Conservation (phyloP, 371 early-diverging fungal genomes). For the Capniomyces stellatus region DNA sequence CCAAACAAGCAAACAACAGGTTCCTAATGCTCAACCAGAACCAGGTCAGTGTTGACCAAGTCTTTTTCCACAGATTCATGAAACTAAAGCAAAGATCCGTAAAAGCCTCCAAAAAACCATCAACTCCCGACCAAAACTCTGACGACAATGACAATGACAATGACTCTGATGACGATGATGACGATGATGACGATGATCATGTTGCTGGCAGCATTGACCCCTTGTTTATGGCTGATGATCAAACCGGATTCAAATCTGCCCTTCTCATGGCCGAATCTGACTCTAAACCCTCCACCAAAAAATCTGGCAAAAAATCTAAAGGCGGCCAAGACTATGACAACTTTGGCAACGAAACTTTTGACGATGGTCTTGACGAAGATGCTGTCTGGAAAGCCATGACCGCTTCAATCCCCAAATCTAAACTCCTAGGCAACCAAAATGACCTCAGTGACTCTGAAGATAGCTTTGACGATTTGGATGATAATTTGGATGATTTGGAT, state of each 20-base stretch:
- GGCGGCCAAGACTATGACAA: no score
- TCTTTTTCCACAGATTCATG: constrained; percentile 15
- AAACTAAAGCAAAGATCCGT: constrained; percentile 2
- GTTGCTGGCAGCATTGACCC: constrained; percentile 5
- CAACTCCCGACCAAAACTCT: no score
- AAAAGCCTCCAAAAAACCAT: constrained; percentile 5
- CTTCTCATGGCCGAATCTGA: constrained; percentile 29
- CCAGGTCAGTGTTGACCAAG: background rate
- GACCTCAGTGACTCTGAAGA: constrained; percentile 15
- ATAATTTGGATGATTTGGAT: constrained; percentile 21
- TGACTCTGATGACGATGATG: constrained; percentile 11
- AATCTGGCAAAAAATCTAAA: constrained; percentile 12
- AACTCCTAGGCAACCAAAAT: no score
- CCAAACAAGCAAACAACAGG: background rate
- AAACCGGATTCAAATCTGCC: constrained; percentile 12
- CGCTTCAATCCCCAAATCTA: constrained; percentile 46
- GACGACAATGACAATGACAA: constrained; percentile 19
- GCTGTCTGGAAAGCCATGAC: constrained; percentile 57
- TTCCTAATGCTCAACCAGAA: background rate
- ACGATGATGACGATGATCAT: constrained; percentile 20
- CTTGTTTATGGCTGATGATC: constrained; percentile 9
- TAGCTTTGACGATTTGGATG: constrained; percentile 24
- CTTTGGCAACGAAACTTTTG: no score
- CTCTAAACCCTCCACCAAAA: constrained; percentile 10
- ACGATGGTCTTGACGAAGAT: constrained; percentile 19